A percentile compares a stretch with the other conserved stretches of the same genome.
These are phyloP conservation scores for Zasmidium cellare DNA, from an alignment of 2,329 filamentous ascomycete species.

Conservation along the genomic window DNA sequence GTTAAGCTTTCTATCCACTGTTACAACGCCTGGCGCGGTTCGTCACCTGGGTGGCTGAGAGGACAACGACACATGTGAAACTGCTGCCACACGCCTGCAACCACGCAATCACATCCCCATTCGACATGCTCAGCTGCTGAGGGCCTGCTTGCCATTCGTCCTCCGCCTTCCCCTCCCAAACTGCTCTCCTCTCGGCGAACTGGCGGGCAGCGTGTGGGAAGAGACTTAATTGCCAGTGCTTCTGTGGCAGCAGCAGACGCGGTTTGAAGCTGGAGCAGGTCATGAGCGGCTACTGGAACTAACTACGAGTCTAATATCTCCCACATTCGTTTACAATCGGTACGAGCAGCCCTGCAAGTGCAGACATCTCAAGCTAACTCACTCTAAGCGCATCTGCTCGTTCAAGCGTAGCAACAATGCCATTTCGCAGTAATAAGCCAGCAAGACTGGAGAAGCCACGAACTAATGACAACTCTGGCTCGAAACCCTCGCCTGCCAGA, in stretches of 20 bases:
- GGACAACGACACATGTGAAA: slow-evolving; percentile 9
- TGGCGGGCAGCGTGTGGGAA: too few relatives aligned
- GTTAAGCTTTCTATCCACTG: slow-evolving; percentile 1
- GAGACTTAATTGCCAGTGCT: background rate
- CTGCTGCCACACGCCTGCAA: background rate
- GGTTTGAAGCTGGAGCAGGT: background rate
- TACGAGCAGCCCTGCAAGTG: background rate
- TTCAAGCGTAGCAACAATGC: slow-evolving; percentile 3
- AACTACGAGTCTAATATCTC: background rate
- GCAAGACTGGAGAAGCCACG: slow-evolving; percentile 7
- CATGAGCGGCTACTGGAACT: background rate
- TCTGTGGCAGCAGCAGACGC: background rate
- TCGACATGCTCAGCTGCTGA: background rate
- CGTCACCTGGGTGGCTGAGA: slow-evolving; percentile 9
- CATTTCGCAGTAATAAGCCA: slow-evolving; percentile 8
- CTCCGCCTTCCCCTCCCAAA: background rate
- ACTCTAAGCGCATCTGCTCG: background rate
- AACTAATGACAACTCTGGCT: background rate
- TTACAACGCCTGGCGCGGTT: slow-evolving; percentile 2
- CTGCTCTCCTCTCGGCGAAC: background rate
- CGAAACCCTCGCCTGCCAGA: background rate
- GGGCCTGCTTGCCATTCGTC: background rate
- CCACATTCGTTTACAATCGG: background rate
- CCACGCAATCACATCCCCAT: background rate
- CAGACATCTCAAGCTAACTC: background rate